phyloP scores from a whole-genome alignment of 768 basidiomycete species.

The Mycena indigotica region DNA sequence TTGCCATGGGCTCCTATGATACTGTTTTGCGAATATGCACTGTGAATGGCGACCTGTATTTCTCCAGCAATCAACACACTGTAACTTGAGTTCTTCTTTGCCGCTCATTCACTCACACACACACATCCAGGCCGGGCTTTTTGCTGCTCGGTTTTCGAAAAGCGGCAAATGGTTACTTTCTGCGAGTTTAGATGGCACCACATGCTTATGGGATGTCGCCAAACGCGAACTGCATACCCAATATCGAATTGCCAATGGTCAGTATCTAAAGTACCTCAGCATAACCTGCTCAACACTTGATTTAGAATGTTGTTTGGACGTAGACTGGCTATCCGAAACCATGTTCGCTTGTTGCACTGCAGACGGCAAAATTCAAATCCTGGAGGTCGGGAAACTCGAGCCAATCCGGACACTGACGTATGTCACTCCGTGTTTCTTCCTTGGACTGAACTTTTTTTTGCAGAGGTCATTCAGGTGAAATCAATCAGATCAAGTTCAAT shows the following conservation, averaged over 20 bases:
- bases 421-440: slow-evolving; percentile 27
- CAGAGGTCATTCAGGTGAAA: slow-evolving; percentile 75
- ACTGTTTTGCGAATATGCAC: slow-evolving; percentile 70
- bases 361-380: slow-evolving; percentile 63
- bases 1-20: slow-evolving; percentile 84
- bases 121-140: slow-evolving; percentile 70
- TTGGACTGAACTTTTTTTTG: background rate
- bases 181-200: slow-evolving; percentile 76
- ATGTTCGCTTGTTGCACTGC: slow-evolving; percentile 76
- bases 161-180: slow-evolving; percentile 73
- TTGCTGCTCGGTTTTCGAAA: slow-evolving; percentile 75
- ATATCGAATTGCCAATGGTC: slow-evolving; percentile 68
- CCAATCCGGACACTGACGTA: slow-evolving; percentile 68
- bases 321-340: slow-evolving; percentile 77
- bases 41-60: slow-evolving; percentile 58
- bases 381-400: slow-evolving; percentile 52
- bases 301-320: slow-evolving; percentile 78
- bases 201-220: slow-evolving; percentile 77
- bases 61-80: slow-evolving; percentile 64
- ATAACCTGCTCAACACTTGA: background rate
- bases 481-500: slow-evolving; percentile 79
- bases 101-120: slow-evolving; percentile 1
- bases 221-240: slow-evolving; percentile 63
- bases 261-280: too few relatives aligned
- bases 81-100: slow-evolving; percentile 49